phyloP scores from a whole-genome alignment of 2,329 filamentous ascomycete genomes.

The Penicillium sp. region DNA sequence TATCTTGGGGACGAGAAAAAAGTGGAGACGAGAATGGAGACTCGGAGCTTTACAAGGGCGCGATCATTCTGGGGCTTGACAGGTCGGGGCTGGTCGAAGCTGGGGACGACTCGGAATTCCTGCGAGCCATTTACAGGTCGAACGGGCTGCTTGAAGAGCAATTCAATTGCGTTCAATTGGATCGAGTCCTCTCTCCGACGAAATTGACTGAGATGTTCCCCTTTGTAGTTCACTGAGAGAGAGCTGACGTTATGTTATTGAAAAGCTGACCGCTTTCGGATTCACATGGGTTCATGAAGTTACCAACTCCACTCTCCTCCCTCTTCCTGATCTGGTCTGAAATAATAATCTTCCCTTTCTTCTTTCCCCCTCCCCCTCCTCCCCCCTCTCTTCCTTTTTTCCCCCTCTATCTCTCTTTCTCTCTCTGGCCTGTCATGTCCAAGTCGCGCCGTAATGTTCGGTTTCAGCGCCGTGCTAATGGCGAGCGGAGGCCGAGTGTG shows the following conservation, averaged over 20 bases:
- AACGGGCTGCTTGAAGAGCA: constrained; percentile 1
- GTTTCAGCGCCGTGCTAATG: constrained; percentile 49
- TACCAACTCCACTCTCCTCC: constrained; percentile 18
- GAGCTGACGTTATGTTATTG: neutral
- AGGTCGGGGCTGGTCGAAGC: neutral
- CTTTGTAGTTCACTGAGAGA: neutral
- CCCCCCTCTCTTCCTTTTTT: constrained; percentile 5
- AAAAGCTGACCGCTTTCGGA: constrained; percentile 23
- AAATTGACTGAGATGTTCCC: neutral
- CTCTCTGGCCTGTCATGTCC: constrained; percentile 39
- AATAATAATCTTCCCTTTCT: constrained; percentile 1
- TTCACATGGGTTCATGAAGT: constrained; percentile 30
- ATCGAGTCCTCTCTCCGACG: neutral
- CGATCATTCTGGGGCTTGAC: constrained; percentile 3
- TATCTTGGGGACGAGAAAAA: neutral
- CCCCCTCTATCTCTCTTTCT: no score
- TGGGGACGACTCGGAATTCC: neutral
- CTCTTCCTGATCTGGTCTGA: constrained; percentile 13
- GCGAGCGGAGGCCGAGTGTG: constrained; percentile 48
- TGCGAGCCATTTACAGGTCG: neutral
- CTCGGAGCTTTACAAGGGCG: constrained; percentile 1
- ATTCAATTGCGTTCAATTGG: neutral
- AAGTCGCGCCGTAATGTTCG: constrained; percentile 55
- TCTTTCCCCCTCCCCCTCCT: constrained; percentile 7
- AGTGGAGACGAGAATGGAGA: constrained; percentile 1